phyloP scores from a whole-genome alignment of 2,329 filamentous ascomycete species.

The Verticillium isaacii region DNA sequence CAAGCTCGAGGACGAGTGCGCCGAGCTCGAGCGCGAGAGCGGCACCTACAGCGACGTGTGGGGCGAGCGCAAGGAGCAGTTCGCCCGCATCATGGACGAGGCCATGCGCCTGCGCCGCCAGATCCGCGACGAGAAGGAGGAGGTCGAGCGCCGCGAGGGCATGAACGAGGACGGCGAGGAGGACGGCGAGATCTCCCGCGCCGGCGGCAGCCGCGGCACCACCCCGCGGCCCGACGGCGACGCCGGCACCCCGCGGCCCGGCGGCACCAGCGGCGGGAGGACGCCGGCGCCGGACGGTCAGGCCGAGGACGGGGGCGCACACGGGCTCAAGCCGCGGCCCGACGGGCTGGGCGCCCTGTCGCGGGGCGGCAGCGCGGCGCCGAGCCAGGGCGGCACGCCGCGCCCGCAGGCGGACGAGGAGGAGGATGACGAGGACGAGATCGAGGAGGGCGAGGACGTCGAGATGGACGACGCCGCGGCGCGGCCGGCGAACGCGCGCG shows the following conservation, averaged over 20 bases:
- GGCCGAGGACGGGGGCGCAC: slow-evolving; percentile 19
- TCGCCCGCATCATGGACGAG: slow-evolving; percentile 84
- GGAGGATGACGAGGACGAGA: slow-evolving; percentile 19
- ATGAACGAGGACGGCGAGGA: slow-evolving; percentile 68
- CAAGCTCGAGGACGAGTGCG: slow-evolving; percentile 84
- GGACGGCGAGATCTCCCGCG: slow-evolving; percentile 39
- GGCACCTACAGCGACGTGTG: slow-evolving; percentile 77
- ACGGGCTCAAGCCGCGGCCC: slow-evolving; percentile 15
- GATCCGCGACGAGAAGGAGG: slow-evolving; percentile 93
- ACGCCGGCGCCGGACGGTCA: slow-evolving; percentile 25
- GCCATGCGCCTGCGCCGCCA: slow-evolving; percentile 79
- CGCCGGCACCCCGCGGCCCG: slow-evolving; percentile 18
- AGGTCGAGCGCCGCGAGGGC: slow-evolving; percentile 81
- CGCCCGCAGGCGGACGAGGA: slow-evolving; percentile 19
- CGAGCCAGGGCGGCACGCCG: slow-evolving; percentile 32
- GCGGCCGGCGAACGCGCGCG: slow-evolving; percentile 25
- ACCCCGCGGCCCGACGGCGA: slow-evolving; percentile 44
- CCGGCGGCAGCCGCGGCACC: slow-evolving; percentile 19
- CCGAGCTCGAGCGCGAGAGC: slow-evolving; percentile 80
- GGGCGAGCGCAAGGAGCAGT: slow-evolving; percentile 80
- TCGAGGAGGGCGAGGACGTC: slow-evolving; percentile 47
- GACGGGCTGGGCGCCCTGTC: slow-evolving; percentile 18
- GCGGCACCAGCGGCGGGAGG: slow-evolving; percentile 21
- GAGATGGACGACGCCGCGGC: slow-evolving; percentile 48
- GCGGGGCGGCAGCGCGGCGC: slow-evolving; percentile 30